Base-by-base conservation (phyloP, 108 stramenopile species). In the Cyclostephanos invisitatus region DNA sequence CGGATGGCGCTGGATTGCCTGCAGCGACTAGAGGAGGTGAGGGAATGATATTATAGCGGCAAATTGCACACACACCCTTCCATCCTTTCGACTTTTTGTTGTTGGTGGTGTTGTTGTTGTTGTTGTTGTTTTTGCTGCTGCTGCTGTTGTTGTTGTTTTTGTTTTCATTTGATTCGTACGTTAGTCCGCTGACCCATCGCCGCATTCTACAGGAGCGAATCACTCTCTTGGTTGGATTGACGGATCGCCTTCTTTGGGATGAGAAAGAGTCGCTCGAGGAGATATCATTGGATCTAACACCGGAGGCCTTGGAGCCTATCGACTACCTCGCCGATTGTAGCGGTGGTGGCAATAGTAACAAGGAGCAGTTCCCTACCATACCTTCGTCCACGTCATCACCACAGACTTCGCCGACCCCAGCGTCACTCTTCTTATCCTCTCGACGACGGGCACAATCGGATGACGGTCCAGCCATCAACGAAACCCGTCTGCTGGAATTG, bases 401-500 rank as follows among this genome's bases (percentile, higher is more conserved):
- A 4, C 60, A 51, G 3, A 8, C 67, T 8, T 64, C 64, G 24
- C 50, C 72, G 4, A 24, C 64, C 3, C 22, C 62, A 3, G 7
- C 72, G 15, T 49, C 64, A 9, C 59, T 78, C 12, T 81, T 78
- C 40, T 73, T 66, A 71, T 53, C 38, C 38, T 64, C 76, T 17
- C 40, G 77, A n/a, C 35, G 72, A 40, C 70, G 72, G 21, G 66
- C 74, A 36, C 74, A 75, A 28, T 78, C 85, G 14, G 89, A 92
- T 59, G 85, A 84, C 51, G 86, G 78, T 14, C 78, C 77, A 46
- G 89, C 87, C 12, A 77, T 83, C 11, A 86, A 85, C 70, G 89
- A 89, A 63, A 88, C 89, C 2, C 84, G 87, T 49, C 84, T 80
- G 32, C 67, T 90, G 32, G 87, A 89, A 38, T 65, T 92, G 21